Evolutionary conservation across 768 basidiomycete genomes (phyloP).

Genomic region (Ramaria sp.): DNA sequence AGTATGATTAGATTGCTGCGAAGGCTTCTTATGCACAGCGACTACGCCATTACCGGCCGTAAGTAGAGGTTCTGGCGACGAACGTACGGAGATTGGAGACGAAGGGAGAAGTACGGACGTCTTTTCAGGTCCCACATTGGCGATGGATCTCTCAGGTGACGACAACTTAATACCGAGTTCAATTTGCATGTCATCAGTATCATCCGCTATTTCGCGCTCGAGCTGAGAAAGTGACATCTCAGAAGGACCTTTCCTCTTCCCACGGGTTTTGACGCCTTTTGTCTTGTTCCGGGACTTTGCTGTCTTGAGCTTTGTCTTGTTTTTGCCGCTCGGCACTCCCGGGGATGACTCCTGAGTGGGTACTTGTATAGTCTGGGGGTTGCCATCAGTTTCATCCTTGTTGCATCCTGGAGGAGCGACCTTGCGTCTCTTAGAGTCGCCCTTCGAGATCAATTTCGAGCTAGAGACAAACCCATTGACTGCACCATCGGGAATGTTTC

Average conservation of each 20-base stretch:
- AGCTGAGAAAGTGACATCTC: conserved; percentile 30
- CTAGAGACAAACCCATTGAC: conserved; percentile 62
- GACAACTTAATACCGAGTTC: conserved; percentile 28
- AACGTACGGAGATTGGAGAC: conserved; percentile 1
- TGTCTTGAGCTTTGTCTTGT: conserved; percentile 10
- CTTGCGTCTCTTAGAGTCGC: conserved; percentile 28
- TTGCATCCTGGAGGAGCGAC: conserved; percentile 34
- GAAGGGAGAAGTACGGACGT: neutral
- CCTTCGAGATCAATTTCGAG: conserved; percentile 47
- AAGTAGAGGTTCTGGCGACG: neutral
- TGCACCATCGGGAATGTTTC: conserved; percentile 71
- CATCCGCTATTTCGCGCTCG: conserved; percentile 35
- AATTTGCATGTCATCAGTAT: conserved; percentile 45
- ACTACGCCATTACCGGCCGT: too few relatives aligned
- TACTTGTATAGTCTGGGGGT: conserved; percentile 58
- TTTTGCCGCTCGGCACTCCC: conserved; percentile 16
- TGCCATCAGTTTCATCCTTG: conserved; percentile 40
- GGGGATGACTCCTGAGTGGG: conserved; percentile 31
- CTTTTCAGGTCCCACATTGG: neutral
- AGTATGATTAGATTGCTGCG: neutral
- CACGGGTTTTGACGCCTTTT: neutral
- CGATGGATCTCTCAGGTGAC: conserved; percentile 5
- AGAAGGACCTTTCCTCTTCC: conserved; percentile 13
- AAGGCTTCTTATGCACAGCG: neutral
- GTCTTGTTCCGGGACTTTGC: conserved; percentile 16